These are phyloP conservation scores for Aspergillus sp. DNA, from an alignment of 2,329 filamentous ascomycete genomes.

Conservation along the genomic window DNA sequence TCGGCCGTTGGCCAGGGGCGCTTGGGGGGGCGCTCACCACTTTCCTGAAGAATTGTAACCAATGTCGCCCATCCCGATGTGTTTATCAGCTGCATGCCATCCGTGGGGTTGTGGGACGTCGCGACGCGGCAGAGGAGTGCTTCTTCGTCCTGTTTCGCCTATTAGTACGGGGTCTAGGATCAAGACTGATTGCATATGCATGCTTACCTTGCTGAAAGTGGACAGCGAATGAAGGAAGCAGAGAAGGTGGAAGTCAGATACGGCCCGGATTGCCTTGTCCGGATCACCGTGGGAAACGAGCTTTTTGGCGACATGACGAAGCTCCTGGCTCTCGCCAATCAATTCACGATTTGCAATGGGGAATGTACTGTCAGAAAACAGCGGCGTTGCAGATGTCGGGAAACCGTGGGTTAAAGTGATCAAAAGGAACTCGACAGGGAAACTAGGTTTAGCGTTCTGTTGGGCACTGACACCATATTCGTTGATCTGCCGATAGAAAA, in stretches of 20 bases:
- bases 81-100: slow-evolving; percentile 77
- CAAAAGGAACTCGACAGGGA: slow-evolving; percentile 93
- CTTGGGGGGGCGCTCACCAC: slow-evolving; percentile 93
- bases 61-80: slow-evolving; percentile 92
- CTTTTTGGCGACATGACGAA: slow-evolving; percentile 62
- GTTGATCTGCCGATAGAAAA: slow-evolving; percentile 93
- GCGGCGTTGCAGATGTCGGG: slow-evolving; percentile 70
- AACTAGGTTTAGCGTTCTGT: slow-evolving; percentile 92
- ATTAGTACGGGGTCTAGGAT: too few relatives aligned
- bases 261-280: slow-evolving; percentile 58
- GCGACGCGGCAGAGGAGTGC: slow-evolving; percentile 79
- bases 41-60: slow-evolving; percentile 87
- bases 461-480: slow-evolving; percentile 96
- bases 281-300: slow-evolving; percentile 63
- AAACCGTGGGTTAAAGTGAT: slow-evolving; percentile 97
- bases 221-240: slow-evolving; percentile 77
- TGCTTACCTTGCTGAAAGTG: slow-evolving; percentile 75
- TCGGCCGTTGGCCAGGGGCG: slow-evolving; percentile 46
- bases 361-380: slow-evolving; percentile 69
- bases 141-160: slow-evolving; percentile 70
- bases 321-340: slow-evolving; percentile 81
- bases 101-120: slow-evolving; percentile 71
- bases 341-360: slow-evolving; percentile 87
- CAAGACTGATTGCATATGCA: slow-evolving; percentile 5
- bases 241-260: slow-evolving; percentile 95